These are phyloP conservation scores for Hypoxylon lienhwacheense DNA, from an alignment of 495 filamentous ascomycete species.

Conservation along the genomic window DNA sequence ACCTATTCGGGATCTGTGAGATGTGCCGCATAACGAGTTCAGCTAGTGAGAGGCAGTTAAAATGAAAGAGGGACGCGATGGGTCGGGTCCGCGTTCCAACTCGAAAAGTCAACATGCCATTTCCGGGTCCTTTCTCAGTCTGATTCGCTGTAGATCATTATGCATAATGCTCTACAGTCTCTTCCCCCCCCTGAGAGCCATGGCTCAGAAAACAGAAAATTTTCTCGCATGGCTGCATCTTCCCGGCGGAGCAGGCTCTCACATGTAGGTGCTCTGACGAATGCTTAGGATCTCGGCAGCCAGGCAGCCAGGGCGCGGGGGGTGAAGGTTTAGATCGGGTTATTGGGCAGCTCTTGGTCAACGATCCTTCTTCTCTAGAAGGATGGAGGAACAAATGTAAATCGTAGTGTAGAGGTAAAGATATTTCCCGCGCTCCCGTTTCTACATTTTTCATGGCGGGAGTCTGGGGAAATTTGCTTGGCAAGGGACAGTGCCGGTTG, in stretches of 20 bases:
- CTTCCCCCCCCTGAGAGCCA: slow-evolving; percentile 10
- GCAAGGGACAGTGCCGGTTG: slow-evolving; percentile 13
- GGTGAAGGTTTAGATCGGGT: slow-evolving; percentile 6
- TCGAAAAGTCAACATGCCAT: slow-evolving; percentile 8
- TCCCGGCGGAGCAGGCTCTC: slow-evolving; percentile 22
- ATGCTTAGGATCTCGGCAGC: slow-evolving; percentile 23
- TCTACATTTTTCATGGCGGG: slow-evolving; percentile 21
- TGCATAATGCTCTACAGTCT: slow-evolving; percentile 1
- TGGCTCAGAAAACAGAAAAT: slow-evolving; percentile 5
- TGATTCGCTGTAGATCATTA: slow-evolving; percentile 8
- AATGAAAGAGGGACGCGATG: slow-evolving; percentile 5
- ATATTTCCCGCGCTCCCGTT: slow-evolving; percentile 27
- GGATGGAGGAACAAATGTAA: too few relatives aligned
- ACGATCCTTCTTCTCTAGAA: too few relatives aligned
- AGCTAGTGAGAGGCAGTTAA: slow-evolving; percentile 2
- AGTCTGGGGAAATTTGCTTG: slow-evolving; percentile 31
- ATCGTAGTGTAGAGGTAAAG: too few relatives aligned
- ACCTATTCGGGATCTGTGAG: slow-evolving; percentile 13
- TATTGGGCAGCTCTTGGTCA: slow-evolving; percentile 9
- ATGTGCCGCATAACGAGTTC: background rate
- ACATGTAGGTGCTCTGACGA: slow-evolving; percentile 19
- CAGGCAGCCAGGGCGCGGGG: too few relatives aligned
- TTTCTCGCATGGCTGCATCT: slow-evolving; percentile 14
- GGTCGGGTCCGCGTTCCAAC: background rate
- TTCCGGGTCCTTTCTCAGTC: background rate